These are phyloP conservation scores for Amylocystis lapponica DNA, from an alignment of 768 basidiomycete genomes.

Conservation along the genomic window DNA sequence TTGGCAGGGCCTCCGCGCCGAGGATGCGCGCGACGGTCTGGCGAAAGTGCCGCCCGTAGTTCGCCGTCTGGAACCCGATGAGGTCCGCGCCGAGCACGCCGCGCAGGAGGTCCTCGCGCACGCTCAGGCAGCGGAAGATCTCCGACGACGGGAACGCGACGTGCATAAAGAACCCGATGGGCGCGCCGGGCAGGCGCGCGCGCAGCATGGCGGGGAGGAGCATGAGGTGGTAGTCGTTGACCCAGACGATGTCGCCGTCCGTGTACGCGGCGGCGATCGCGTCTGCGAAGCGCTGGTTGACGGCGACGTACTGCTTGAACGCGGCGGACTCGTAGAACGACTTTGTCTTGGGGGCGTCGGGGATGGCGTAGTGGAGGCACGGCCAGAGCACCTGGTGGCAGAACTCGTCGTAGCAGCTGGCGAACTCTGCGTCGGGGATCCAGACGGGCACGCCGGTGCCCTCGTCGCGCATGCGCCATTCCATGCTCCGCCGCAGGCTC, in stretches of 20 bases:
- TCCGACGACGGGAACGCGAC: conserved; percentile 95
- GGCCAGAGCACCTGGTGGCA: conserved; percentile 87
- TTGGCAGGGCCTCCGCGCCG: conserved; percentile 74
- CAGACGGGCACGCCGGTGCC: conserved; percentile 55
- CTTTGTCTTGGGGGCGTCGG: conserved; percentile 83
- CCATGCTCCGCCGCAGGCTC: conserved; percentile 50
- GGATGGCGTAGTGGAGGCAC: conserved; percentile 79
- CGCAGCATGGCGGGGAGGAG: conserved; percentile 86
- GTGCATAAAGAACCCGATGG: conserved; percentile 93
- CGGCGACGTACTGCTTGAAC: conserved; percentile 81
- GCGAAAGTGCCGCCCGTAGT: conserved; percentile 78
- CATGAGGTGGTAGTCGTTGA: conserved; percentile 97
- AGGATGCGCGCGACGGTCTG: conserved; percentile 81
- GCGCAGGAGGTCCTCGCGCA: conserved; percentile 68
- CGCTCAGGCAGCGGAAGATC: conserved; percentile 88
- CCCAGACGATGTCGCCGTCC: conserved; percentile 89
- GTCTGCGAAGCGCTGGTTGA: conserved; percentile 88
- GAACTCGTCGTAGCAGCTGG: conserved; percentile 78
- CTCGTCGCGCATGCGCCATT: conserved; percentile 39
- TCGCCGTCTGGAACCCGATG: conserved; percentile 88
- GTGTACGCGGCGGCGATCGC: conserved; percentile 73
- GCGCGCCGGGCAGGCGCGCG: conserved; percentile 52
- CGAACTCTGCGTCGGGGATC: conserved; percentile 78
- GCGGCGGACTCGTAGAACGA: conserved; percentile 71
- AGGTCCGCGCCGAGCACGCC: conserved; percentile 93